Conservation (phyloP, 164 flowering plant genomes). For the Stephania japonica region DNA sequence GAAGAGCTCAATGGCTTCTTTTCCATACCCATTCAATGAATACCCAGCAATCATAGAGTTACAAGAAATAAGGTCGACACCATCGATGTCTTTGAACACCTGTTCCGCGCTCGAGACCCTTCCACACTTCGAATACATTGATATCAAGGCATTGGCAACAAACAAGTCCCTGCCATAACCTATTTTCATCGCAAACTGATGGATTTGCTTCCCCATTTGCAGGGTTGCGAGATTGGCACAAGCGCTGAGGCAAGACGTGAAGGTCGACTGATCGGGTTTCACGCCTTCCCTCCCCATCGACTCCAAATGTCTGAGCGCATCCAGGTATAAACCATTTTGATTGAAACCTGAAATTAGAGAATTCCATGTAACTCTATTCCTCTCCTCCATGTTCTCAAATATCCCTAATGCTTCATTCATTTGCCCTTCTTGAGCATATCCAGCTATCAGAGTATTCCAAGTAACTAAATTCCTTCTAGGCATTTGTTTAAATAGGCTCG, state of each 20-base stretch:
- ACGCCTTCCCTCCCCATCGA: slow-evolving; percentile 3
- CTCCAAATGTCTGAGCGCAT: not conserved
- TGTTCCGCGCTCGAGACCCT: not conserved
- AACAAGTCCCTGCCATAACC: not conserved
- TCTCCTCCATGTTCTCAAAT: slow-evolving; percentile 8
- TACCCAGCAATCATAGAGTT: slow-evolving; percentile 7
- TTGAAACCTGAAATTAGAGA: slow-evolving; percentile 6
- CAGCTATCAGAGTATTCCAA: slow-evolving; percentile 8
- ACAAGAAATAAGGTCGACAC: slow-evolving; percentile 6
- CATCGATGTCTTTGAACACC: slow-evolving; percentile 1
- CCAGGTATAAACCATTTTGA: slow-evolving; percentile 5
- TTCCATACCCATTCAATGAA: slow-evolving; percentile 7
- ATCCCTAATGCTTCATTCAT: not conserved
- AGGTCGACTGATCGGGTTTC: slow-evolving; percentile 5
- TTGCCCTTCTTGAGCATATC: slow-evolving; percentile 10
- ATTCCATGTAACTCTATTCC: slow-evolving; percentile 2
- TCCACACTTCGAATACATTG: slow-evolving; percentile 10
- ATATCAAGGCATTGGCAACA: slow-evolving; percentile 1
- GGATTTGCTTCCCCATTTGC: slow-evolving; percentile 5
- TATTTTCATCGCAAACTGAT: not conserved
- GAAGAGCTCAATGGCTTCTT: slow-evolving; percentile 7
- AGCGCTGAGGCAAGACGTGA: slow-evolving; percentile 3
- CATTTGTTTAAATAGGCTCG: not conserved
- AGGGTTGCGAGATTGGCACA: slow-evolving; percentile 7
- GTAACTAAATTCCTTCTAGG: slow-evolving; percentile 1